Conservation (phyloP, 129 eudicot species). For the Escallonia rubra region DNA sequence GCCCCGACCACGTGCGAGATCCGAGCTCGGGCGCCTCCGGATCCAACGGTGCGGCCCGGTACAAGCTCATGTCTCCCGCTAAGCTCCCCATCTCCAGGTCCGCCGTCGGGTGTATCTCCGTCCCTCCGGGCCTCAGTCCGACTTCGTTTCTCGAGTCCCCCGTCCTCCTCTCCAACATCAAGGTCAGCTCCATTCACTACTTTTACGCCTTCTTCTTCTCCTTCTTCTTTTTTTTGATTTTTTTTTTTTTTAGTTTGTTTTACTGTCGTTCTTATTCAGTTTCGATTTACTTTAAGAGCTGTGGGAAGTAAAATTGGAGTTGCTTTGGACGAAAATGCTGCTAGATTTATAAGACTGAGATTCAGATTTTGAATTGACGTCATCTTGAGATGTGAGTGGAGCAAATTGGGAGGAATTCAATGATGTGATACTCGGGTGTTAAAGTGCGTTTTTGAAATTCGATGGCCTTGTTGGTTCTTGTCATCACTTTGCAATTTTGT, state of each 20-base stretch:
- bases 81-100: conserved; percentile 92
- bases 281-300: background rate
- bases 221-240: conserved; percentile 6
- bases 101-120: conserved; percentile 33
- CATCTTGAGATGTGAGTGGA: too few relatives aligned
- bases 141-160: conserved; percentile 96
- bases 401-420: conserved; percentile 19
- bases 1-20: conserved; percentile 13
- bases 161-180: conserved; percentile 78
- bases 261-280: background rate
- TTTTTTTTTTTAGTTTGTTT: background rate
- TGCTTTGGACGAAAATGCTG: too few relatives aligned
- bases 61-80: conserved; percentile 97
- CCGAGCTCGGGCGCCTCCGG: conserved; percentile 30
- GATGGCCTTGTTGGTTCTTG: conserved; percentile 38
- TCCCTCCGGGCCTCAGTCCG: conserved; percentile 93
- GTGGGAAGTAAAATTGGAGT: too few relatives aligned
- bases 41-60: conserved; percentile 53
- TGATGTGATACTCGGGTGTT: conserved; percentile 30
- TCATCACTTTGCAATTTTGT: conserved; percentile 24
- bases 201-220: background rate
- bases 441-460: conserved; percentile 36
- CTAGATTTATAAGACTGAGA: background rate
- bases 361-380: background rate
- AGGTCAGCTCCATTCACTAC: conserved; percentile 29